Conservation (phyloP, 202 grass and related monocot species). For the Setaria viridis region DNA sequence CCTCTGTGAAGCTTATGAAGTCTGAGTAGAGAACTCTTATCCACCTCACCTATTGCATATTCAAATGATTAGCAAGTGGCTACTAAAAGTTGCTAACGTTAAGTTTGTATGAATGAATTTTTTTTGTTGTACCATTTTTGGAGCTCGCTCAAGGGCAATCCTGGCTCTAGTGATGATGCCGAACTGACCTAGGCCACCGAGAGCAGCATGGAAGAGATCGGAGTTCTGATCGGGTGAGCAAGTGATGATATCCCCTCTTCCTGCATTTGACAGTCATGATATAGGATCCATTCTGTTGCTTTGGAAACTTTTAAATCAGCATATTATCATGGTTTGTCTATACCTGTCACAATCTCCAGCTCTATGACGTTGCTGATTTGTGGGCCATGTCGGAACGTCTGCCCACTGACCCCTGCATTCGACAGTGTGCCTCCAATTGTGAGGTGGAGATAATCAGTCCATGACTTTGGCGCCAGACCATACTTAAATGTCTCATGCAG, state of each 20-base stretch:
- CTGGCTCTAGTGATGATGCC: slow-evolving; percentile 90
- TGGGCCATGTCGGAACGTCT: slow-evolving; percentile 89
- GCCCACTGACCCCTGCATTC: slow-evolving; percentile 93
- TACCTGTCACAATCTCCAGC: slow-evolving; percentile 89
- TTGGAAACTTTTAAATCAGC: not conserved
- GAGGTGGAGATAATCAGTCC: slow-evolving; percentile 97
- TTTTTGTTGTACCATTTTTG: slow-evolving; percentile 67
- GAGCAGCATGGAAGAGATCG: slow-evolving; percentile 83
- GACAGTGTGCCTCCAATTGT: slow-evolving; percentile 90
- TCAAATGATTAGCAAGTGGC: slow-evolving; percentile 19
- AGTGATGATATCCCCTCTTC: slow-evolving; percentile 69
- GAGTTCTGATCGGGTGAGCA: slow-evolving; percentile 69
- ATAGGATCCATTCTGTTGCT: not conserved
- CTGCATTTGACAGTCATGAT: slow-evolving; percentile 51
- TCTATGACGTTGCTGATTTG: slow-evolving; percentile 91
- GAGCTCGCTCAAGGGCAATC: slow-evolving; percentile 78
- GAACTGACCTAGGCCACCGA: slow-evolving; percentile 93
- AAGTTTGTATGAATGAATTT: slow-evolving; percentile 22
- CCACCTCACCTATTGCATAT: slow-evolving; percentile 76
- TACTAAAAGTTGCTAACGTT: slow-evolving; percentile 25
- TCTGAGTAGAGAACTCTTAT: slow-evolving; percentile 86
- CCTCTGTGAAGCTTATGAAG: slow-evolving; percentile 74
- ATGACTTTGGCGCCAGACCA: slow-evolving; percentile 84
- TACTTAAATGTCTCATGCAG: slow-evolving; percentile 74
- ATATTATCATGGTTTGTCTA: not conserved